phyloP scores from a whole-genome alignment of 345 rosid genomes.

The Gynandropsis gynandra region DNA sequence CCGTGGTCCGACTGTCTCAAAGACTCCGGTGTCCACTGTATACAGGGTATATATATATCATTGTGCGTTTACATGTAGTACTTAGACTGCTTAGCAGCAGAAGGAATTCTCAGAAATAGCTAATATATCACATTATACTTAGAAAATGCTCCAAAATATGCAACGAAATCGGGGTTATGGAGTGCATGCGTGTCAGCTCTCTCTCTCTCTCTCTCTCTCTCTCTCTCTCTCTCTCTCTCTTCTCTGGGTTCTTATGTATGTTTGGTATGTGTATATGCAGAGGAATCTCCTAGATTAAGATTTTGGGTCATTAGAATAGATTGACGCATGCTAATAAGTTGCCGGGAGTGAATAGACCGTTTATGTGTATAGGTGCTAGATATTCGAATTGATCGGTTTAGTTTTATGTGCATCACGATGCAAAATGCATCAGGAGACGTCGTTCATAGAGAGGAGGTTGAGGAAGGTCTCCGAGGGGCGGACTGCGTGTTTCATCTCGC shows the following conservation, averaged over 20 bases:
- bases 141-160: too few species aligned
- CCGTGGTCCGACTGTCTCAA: slow-evolving; percentile 50
- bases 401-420: background rate
- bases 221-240: too few species aligned
- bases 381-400: background rate
- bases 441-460: slow-evolving; percentile 41
- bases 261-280: too few species aligned
- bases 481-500: slow-evolving; percentile 76
- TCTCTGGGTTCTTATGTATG: too few species aligned
- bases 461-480: slow-evolving; percentile 49
- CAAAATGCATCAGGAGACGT: slow-evolving; percentile 42
- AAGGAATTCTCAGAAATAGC: background rate
- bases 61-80: background rate
- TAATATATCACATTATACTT: background rate
- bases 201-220: background rate
- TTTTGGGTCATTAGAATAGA: too few species aligned
- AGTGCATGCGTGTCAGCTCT: background rate
- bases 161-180: too few species aligned
- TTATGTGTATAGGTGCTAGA: background rate
- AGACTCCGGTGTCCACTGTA: slow-evolving; percentile 40
- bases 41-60: slow-evolving; percentile 38
- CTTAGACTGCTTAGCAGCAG: background rate
- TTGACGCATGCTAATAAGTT: too few species aligned
- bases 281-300: too few species aligned
- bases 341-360: too few species aligned